Evolutionary conservation across 2,329 filamentous ascomycete species (phyloP).

Genomic region (Aspergillus sp.): DNA sequence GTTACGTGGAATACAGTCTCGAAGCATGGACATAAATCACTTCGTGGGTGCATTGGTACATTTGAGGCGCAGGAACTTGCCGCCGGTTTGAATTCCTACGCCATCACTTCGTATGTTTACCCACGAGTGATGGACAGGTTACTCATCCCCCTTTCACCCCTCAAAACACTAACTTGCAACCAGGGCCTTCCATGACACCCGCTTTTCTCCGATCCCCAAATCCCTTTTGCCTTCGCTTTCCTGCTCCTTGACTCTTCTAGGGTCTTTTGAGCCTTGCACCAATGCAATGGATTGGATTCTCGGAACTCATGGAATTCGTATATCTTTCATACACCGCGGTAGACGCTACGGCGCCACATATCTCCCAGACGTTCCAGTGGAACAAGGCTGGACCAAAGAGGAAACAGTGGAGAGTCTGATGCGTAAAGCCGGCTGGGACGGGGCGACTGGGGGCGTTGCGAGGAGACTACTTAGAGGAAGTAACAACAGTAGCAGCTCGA

Average conservation of each 20-base stretch:
- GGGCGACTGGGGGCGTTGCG: slow-evolving; percentile 40
- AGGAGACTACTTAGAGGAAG: slow-evolving; percentile 36
- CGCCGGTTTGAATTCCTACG: slow-evolving; percentile 71
- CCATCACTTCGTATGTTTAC: slow-evolving; percentile 64
- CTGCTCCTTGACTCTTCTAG: slow-evolving; percentile 73
- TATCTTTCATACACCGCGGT: slow-evolving; percentile 72
- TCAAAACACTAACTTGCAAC: slow-evolving; percentile 2
- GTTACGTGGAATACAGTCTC: slow-evolving; percentile 87
- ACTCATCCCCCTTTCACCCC: not conserved
- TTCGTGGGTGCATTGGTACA: slow-evolving; percentile 94
- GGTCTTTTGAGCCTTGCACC: slow-evolving; percentile 72
- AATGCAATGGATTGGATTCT: slow-evolving; percentile 80
- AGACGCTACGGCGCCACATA: slow-evolving; percentile 81
- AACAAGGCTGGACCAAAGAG: slow-evolving; percentile 94
- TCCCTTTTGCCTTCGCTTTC: slow-evolving; percentile 44
- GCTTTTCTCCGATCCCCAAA: slow-evolving; percentile 54
- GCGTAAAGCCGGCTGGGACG: slow-evolving; percentile 90
- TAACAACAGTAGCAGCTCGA: slow-evolving; percentile 24
- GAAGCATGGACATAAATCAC: slow-evolving; percentile 55
- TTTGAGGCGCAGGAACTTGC: slow-evolving; percentile 75
- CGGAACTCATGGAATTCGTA: slow-evolving; percentile 79
- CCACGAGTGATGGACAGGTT: not conserved
- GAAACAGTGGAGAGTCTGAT: slow-evolving; percentile 86
- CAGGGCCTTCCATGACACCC: slow-evolving; percentile 60
- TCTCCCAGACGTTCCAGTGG: slow-evolving; percentile 81